These are phyloP conservation scores for Begonia fuchsioides DNA, from an alignment of 306 rosid species.

Conservation along the genomic window DNA sequence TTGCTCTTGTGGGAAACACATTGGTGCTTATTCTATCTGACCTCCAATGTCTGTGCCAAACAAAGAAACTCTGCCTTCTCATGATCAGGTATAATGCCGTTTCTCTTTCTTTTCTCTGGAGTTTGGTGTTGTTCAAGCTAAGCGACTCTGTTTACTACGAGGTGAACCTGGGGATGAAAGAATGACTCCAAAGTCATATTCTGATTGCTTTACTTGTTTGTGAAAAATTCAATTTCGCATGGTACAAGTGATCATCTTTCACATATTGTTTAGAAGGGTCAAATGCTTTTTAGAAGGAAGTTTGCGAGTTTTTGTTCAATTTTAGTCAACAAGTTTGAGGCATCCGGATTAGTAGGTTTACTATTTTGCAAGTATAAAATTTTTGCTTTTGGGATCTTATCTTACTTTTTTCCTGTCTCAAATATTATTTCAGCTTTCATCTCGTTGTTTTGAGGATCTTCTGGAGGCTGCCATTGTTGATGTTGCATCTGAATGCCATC, in stretches of 20 bases:
- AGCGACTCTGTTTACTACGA: neutral
- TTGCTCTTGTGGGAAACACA: neutral
- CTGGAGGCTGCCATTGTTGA: conserved; percentile 85
- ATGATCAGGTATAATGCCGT: conserved; percentile 39
- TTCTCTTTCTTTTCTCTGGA: conserved; percentile 5
- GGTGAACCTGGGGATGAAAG: neutral
- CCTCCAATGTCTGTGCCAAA: conserved; percentile 40
- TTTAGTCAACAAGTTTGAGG: no score
- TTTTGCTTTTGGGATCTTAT: neutral
- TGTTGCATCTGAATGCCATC: conserved; percentile 92
- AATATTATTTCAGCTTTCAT: conserved; percentile 46
- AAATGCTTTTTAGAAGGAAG: no score
- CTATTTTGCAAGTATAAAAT: neutral
- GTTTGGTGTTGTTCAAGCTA: conserved; percentile 1
- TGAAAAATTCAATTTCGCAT: no score
- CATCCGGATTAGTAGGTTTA: neutral
- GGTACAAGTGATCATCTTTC: no score
- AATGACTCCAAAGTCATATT: neutral
- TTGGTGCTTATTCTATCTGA: conserved; percentile 9
- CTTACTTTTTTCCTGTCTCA: neutral
- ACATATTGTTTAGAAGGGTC: no score
- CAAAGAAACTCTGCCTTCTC: conserved; percentile 42
- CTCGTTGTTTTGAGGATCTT: conserved; percentile 61
- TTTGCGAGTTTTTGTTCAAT: no score
- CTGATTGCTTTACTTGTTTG: no score